Conservation (phyloP, 192 early-diverging fungal genomes). For the Coemansia sp. region DNA sequence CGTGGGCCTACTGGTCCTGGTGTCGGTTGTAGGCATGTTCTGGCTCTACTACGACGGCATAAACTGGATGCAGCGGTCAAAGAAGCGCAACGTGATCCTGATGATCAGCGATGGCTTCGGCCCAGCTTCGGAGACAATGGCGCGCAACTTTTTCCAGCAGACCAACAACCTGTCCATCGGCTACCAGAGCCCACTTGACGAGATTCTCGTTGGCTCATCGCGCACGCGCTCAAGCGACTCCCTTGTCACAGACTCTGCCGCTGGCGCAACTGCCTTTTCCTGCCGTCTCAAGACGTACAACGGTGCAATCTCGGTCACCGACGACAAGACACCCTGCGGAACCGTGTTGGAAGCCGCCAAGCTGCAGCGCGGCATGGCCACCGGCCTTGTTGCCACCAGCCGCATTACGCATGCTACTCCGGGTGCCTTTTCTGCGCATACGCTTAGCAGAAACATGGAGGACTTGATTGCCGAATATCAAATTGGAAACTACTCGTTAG, state of each 20-base stretch:
- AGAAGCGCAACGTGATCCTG: conserved; percentile 81
- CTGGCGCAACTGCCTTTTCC: conserved; percentile 95
- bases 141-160: conserved; percentile 78
- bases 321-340: conserved; percentile 78
- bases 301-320: conserved; percentile 82
- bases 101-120: conserved; percentile 97
- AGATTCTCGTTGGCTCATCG: conserved; percentile 82
- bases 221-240: conserved; percentile 81
- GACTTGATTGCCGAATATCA: conserved; percentile 87
- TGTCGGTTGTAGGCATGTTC: conserved; percentile 51
- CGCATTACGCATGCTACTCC: conserved; percentile 95
- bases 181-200: conserved; percentile 65
- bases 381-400: conserved; percentile 91
- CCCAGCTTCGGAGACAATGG: conserved; percentile 89
- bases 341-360: conserved; percentile 96
- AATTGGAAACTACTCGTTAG: conserved; percentile 87
- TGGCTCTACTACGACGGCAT: conserved; percentile 53
- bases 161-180: conserved; percentile 58
- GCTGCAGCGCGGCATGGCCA: conserved; percentile 68
- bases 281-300: conserved; percentile 93
- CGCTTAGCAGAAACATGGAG: conserved; percentile 75
- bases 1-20: conserved; percentile 32
- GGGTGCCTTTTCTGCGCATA: conserved; percentile 81
- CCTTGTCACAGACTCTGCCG: conserved; percentile 93
- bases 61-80: conserved; percentile 53